Percentiles rank a stretch among this genome's conserved stretches.
These are phyloP conservation scores for Carex parvula DNA, from an alignment of 176 grass and related monocot genomes.

Conservation along the genomic window DNA sequence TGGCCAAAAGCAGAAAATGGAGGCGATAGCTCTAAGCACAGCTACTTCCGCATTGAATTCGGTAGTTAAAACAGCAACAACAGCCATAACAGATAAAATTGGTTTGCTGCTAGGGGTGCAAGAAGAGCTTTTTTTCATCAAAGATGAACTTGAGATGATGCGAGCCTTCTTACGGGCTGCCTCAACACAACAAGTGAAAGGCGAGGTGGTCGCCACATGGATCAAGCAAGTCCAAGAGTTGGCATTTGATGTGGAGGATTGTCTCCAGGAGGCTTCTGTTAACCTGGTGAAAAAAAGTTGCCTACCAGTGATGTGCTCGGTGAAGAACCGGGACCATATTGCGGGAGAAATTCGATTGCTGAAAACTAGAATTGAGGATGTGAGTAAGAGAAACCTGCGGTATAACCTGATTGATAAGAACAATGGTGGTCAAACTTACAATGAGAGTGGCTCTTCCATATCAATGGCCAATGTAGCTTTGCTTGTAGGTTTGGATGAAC, in stretches of 20 bases:
- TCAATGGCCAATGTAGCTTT: not conserved
- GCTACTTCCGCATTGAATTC: constrained; percentile 20
- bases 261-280: constrained; percentile 2
- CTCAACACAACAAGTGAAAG: not conserved
- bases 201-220: constrained; percentile 12
- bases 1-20: not conserved
- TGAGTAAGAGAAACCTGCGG: constrained; percentile 25
- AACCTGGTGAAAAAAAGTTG: not conserved
- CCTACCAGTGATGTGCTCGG: not conserved
- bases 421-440: no score
- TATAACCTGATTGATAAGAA: constrained; percentile 5
- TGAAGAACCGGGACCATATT: not conserved
- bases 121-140: constrained; percentile 15
- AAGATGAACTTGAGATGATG: constrained; percentile 46
- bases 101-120: constrained; percentile 30
- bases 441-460: no score
- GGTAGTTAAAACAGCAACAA: not conserved
- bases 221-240: constrained; percentile 43
- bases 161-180: constrained; percentile 16
- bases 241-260: constrained; percentile 35
- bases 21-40: not conserved
- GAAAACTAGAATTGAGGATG: constrained; percentile 12
- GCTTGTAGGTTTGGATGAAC: not conserved
- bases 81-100: not conserved
- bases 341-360: constrained; percentile 31